Evolutionary conservation across 2,329 filamentous ascomycete species (phyloP).

Genomic region (Fusarium mundagurra): DNA sequence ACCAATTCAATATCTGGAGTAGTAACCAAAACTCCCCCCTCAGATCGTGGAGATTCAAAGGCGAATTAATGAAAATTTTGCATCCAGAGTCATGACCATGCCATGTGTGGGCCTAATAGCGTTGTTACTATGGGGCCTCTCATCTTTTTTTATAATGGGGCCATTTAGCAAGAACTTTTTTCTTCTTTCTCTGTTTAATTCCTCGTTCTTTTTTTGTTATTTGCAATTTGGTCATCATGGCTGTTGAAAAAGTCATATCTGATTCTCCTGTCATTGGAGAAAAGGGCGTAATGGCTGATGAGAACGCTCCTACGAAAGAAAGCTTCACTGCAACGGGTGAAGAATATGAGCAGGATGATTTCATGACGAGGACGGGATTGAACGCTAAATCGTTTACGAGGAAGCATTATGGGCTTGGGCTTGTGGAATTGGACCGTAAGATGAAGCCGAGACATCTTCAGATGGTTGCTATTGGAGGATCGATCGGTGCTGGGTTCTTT

Average conservation of each 20-base stretch:
- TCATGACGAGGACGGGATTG: slow-evolving; percentile 42
- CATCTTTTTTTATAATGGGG: slow-evolving; percentile 32
- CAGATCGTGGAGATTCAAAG: slow-evolving; percentile 12
- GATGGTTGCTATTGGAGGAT: slow-evolving; percentile 71
- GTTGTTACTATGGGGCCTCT: slow-evolving; percentile 20
- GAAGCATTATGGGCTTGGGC: slow-evolving; percentile 38
- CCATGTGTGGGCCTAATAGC: slow-evolving; percentile 26
- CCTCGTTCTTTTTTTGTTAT: background rate
- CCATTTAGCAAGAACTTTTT: slow-evolving; percentile 16
- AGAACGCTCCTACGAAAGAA: slow-evolving; percentile 7
- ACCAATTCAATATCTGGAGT: background rate
- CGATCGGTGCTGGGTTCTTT: slow-evolving; percentile 71
- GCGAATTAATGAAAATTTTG: background rate
- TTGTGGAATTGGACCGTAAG: slow-evolving; percentile 52
- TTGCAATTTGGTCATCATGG: background rate
- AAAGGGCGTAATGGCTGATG: slow-evolving; percentile 13
- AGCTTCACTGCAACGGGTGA: slow-evolving; percentile 12
- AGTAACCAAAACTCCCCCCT: background rate
- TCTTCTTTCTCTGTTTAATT: background rate
- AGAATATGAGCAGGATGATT: slow-evolving; percentile 37
- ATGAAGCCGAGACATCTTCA: slow-evolving; percentile 68
- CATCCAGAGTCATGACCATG: slow-evolving; percentile 12
- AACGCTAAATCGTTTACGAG: slow-evolving; percentile 35
- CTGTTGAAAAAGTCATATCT: slow-evolving; percentile 17
- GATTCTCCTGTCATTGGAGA: slow-evolving; percentile 9